phyloP scores from a whole-genome alignment of 305 asterid species.

The Nicotiana rustica region DNA sequence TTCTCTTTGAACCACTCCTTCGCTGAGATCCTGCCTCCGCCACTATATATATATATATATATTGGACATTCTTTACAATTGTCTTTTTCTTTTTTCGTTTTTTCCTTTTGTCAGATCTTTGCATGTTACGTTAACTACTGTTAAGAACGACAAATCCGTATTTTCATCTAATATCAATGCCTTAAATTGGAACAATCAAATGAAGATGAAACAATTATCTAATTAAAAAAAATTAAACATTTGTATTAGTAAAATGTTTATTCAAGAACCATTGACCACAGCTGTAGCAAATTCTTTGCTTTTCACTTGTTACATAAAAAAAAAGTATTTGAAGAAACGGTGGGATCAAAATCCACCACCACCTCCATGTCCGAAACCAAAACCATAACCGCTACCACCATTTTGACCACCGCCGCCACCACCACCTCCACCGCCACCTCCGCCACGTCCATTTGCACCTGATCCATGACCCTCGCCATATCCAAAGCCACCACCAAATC shows the following conservation, averaged over 20 bases:
- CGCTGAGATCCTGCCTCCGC: too few species aligned
- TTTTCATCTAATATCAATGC: too few species aligned
- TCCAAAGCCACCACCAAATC: background rate
- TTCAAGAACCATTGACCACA: background rate
- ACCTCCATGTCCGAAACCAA: background rate
- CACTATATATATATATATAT: too few species aligned
- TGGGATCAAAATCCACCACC: background rate
- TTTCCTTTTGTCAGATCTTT: too few species aligned
- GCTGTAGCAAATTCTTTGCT: background rate
- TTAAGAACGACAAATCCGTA: too few species aligned
- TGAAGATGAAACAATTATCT: too few species aligned
- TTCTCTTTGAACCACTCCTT: too few species aligned
- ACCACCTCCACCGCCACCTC: background rate
- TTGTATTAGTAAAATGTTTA: background rate
- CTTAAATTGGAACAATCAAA: too few species aligned
- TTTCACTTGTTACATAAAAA: background rate
- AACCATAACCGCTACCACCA: constrained; percentile 3
- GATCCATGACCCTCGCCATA: constrained; percentile 24
- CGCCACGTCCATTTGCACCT: background rate
- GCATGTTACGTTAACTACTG: too few species aligned
- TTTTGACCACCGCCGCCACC: background rate
- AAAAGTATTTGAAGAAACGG: background rate
- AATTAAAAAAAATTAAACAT: background rate
- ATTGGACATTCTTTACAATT: too few species aligned
- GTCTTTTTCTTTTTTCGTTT: too few species aligned